These are phyloP conservation scores for Escovopsis sp. DNA, from an alignment of 2,329 filamentous ascomycete species.

Conservation along the genomic window DNA sequence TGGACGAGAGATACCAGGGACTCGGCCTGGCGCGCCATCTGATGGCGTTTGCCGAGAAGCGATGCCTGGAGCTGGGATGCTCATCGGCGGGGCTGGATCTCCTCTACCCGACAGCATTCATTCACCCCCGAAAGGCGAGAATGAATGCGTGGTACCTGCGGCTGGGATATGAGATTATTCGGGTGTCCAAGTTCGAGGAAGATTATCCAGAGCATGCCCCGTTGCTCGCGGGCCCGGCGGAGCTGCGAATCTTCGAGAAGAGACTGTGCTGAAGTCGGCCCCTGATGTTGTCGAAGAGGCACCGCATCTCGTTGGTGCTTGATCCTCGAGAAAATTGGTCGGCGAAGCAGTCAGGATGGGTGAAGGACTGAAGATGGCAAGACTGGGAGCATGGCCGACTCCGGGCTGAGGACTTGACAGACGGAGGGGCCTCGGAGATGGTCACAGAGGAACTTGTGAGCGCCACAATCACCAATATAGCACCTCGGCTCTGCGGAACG, in stretches of 20 bases:
- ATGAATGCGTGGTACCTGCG: constrained; percentile 15
- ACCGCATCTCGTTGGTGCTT: too few species aligned
- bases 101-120: constrained; percentile 13
- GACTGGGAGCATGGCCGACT: too few species aligned
- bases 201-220: constrained; percentile 15
- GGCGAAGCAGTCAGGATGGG: too few species aligned
- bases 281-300: too few species aligned
- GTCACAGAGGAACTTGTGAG: too few species aligned
- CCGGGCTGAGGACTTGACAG: too few species aligned
- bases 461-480: too few species aligned
- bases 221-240: constrained; percentile 13
- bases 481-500: too few species aligned
- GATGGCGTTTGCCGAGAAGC: constrained; percentile 14
- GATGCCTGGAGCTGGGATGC: constrained; percentile 14
- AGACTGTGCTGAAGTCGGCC: not conserved
- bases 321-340: too few species aligned
- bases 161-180: constrained; percentile 14
- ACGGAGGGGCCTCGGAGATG: too few species aligned
- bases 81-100: constrained; percentile 16
- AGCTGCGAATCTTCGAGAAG: constrained; percentile 17
- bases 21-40: constrained; percentile 13
- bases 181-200: constrained; percentile 12
- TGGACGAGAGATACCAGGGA: constrained; percentile 11
- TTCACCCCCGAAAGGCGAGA: constrained; percentile 13
- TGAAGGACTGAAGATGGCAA: too few species aligned